phyloP scores from a whole-genome alignment of 2,329 filamentous ascomycete species.

The Aspergillus felis region DNA sequence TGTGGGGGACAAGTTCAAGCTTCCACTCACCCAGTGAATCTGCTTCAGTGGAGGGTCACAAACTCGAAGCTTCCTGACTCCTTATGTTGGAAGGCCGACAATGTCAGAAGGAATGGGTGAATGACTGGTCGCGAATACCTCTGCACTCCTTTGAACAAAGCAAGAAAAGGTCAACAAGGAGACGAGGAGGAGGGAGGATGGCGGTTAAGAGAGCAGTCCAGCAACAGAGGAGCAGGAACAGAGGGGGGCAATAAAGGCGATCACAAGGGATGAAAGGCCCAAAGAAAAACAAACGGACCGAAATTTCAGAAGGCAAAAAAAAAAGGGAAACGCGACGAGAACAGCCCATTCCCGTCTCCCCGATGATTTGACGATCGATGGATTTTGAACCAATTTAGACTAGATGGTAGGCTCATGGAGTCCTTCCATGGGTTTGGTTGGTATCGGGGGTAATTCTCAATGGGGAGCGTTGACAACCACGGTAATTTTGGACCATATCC shows the following conservation, averaged over 20 bases:
- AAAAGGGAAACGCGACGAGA: not conserved
- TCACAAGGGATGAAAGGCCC: not conserved
- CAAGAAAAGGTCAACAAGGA: not conserved
- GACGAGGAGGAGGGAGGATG: conserved; percentile 4
- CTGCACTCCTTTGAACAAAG: not conserved
- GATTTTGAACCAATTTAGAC: not conserved
- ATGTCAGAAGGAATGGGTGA: not conserved
- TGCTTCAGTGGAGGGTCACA: not conserved
- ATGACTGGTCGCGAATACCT: not conserved
- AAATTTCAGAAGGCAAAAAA: not conserved
- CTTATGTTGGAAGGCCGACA: not conserved
- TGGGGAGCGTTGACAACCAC: not conserved
- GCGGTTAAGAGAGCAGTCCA: conserved; percentile 13
- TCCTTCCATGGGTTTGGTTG: not conserved
- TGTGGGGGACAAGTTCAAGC: not conserved
- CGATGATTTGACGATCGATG: not conserved
- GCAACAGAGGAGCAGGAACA: conserved; percentile 5
- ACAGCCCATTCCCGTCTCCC: not conserved
- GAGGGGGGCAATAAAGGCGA: not conserved
- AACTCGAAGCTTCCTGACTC: not conserved
- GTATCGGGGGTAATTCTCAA: not conserved
- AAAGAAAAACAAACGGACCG: not conserved
- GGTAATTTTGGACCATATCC: conserved; percentile 12
- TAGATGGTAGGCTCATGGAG: not conserved
- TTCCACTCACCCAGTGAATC: conserved; percentile 1